Conservation (phyloP, 2,329 filamentous ascomycete genomes). For the Colletotrichum neosansevieriae region DNA sequence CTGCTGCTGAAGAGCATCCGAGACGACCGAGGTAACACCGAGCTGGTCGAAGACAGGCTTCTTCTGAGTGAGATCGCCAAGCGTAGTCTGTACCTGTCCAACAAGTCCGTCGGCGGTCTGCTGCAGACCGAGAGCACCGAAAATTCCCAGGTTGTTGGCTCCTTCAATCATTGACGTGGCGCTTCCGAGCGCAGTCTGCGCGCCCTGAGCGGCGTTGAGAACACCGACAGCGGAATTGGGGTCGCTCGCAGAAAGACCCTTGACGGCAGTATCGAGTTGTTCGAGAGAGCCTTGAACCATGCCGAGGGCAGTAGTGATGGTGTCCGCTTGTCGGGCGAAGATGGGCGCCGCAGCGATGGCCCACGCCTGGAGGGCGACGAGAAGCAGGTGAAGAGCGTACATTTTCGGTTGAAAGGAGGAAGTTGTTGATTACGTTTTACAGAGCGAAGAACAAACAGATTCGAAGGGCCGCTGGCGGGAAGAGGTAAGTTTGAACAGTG, state of each 20-base stretch:
- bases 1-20: constrained; percentile 20
- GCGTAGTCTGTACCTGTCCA: constrained; percentile 22
- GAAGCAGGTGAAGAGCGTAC: constrained; percentile 17
- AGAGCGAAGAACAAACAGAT: background rate
- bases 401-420: constrained; percentile 6
- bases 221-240: constrained; percentile 22
- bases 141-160: constrained; percentile 19
- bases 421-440: constrained; percentile 8
- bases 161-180: constrained; percentile 19
- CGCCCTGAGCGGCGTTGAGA: constrained; percentile 24
- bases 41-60: constrained; percentile 39
- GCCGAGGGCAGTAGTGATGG: constrained; percentile 30
- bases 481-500: constrained; percentile 1
- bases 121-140: constrained; percentile 35
- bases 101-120: constrained; percentile 29
- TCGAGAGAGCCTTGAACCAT: constrained; percentile 20
- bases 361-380: constrained; percentile 34
- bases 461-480: background rate
- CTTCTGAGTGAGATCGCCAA: constrained; percentile 31
- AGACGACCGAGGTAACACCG: constrained; percentile 28
- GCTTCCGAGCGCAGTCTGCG: constrained; percentile 9
- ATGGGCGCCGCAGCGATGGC: constrained; percentile 31
- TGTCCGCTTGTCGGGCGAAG: constrained; percentile 19
- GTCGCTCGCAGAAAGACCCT: constrained; percentile 15
- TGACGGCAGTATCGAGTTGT: constrained; percentile 34